Base-by-base conservation (phyloP, 2,329 filamentous ascomycete genomes). In the Venturia asperata region DNA sequence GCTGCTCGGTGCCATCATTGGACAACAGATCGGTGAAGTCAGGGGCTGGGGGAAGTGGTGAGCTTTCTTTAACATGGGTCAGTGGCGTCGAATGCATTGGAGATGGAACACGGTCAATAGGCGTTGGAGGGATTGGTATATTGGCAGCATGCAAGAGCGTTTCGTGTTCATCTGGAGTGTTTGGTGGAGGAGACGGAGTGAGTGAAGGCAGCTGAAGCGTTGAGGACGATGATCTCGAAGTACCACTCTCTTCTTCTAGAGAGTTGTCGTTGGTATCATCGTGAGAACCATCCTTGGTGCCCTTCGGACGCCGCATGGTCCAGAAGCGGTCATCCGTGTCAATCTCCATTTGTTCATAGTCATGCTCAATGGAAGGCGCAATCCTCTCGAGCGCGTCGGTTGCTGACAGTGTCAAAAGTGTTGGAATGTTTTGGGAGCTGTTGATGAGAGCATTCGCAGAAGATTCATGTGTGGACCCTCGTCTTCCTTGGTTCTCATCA, bases 401-500 rank as follows among this genome's bases (percentile, higher is more conserved):
- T n/a, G 61, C 45, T 10, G 64, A 47, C 39, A 66, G 55, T 34
- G 72, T 71, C 45, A 68, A 66, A 15, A 76, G 62, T 5, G 74
- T 77, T 6, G 75, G 75, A 11, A 76, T 69, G 27, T 74, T 74
- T 63, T 79, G 75, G 3, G 76, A 76, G 66, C 77, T 78, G 69
- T 79, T 79, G 66, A 77, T 74, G 56, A 78, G 76, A 21, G 76
- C 73, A 68, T 71, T 78, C 17, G 71, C 71, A 21, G 74, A 76
- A 37, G 75, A 72, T 41, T 77, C 73, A 13, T 68, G 63, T 9
- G 73, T 68, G 9, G 64, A 63, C 6, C 64, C 61, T 24, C 63
- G 60, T 19, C 30, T 30, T 9, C 21, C 61, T 3, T 52, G 27
- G 24, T 3, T 27, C 21, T 56, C 47, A 47, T 55, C 47, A 5